Base-by-base conservation (phyloP, 2,329 filamentous ascomycete species). In the Blastomyces parvus region DNA sequence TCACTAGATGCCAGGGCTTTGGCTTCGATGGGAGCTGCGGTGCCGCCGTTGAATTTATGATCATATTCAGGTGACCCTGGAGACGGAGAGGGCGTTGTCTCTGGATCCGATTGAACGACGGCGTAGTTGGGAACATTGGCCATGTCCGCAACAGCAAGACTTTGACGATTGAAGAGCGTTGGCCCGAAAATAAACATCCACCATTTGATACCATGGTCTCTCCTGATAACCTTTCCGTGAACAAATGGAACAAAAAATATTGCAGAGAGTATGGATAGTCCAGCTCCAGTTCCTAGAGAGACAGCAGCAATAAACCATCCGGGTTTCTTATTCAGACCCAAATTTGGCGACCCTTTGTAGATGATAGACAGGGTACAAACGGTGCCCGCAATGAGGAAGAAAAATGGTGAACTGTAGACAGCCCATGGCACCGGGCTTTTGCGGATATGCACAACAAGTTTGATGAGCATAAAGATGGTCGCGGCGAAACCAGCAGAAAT, bases 311-410 rank as follows among this genome's bases (percentile, higher is more conserved):
- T 84, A 71, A 84, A 91, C 82, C 83, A 86, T 9, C 75, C 74
- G 1, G 88, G 86, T 69, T 74, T 88, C 76, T 87, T 84, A 78
- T 78, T 80, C 36, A 90, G 78, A 27, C 82, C 81, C 38, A 89
- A 82, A 64, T 80, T 86, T 30, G 88, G 88, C 11, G 88, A 90
- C 40, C 88, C 88, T 81, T 91, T 91, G 83, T 90, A 91, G 68
- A 91, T 88, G 69, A 92, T 86, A 53, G 87, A 90, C 5, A 92
- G 81, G 0, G 88, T 88, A 77, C 88, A 90, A 70, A 91, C 77
- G 64, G 87, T 89, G 62, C 82, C 87, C 63, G 88, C 87, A 64
- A 91, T 83, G 63, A 91, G 84, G 82, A 91, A 91, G 79, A 87
- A 91, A 77, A 88, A 84, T 11, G 88, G 89, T 1, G 87, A 86